These are phyloP conservation scores for Fallopia convolvulus DNA, from an alignment of 148 eudicot species.

Conservation along the genomic window DNA sequence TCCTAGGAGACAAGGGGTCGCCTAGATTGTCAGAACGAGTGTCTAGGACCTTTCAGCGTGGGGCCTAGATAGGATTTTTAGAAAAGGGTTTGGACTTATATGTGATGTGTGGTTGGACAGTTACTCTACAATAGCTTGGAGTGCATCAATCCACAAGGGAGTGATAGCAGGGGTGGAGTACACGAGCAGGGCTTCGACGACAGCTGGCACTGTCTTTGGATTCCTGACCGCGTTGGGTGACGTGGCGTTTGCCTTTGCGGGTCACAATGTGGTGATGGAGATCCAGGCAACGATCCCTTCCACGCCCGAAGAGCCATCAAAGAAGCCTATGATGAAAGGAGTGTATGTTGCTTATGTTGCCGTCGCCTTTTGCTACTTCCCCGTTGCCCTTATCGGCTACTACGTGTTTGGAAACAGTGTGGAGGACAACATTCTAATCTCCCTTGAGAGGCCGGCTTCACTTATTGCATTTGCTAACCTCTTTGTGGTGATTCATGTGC, in stretches of 20 bases:
- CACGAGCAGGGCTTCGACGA: conserved; percentile 8
- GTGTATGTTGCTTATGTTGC: conserved; percentile 24
- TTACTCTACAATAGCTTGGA: neutral
- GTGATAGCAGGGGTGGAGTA: conserved; percentile 11
- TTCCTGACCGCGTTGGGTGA: conserved; percentile 23
- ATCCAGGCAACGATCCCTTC: conserved; percentile 42
- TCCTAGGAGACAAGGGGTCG: too few species aligned
- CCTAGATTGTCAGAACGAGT: too few species aligned
- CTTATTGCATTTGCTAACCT: conserved; percentile 30
- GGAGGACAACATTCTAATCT: conserved; percentile 34
- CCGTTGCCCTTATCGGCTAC: conserved; percentile 27
- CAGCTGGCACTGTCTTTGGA: conserved; percentile 24
- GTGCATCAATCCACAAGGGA: conserved; percentile 14
- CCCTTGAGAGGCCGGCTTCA: conserved; percentile 29
- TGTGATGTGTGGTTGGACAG: neutral
- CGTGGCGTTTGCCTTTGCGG: conserved; percentile 35
- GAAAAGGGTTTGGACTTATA: too few species aligned
- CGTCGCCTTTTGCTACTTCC: conserved; percentile 29
- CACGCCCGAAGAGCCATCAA: conserved; percentile 28
- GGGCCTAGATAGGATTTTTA: too few species aligned
- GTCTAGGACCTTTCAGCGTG: too few species aligned
- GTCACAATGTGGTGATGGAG: conserved; percentile 15
- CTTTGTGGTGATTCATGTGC: conserved; percentile 36
- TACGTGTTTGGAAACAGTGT: conserved; percentile 35
- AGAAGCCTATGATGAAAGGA: conserved; percentile 40